Evolutionary conservation across 345 rosid genomes (phyloP).

Genomic region (Leavenworthia alabamica): DNA sequence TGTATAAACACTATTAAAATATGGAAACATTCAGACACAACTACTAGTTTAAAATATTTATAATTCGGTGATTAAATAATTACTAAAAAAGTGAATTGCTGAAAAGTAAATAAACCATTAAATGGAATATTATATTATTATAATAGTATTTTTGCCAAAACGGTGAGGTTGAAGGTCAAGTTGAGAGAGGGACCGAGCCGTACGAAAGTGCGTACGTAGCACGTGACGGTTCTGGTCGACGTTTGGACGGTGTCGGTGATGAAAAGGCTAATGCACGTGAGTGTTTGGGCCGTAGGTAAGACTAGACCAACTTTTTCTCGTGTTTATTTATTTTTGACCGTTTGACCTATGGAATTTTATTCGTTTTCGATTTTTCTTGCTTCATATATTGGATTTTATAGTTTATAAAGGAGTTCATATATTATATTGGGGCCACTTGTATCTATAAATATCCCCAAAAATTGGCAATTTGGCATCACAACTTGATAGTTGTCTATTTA

Average conservation of each 20-base stretch:
- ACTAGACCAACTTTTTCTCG: slow-evolving; percentile 11
- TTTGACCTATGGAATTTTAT: slow-evolving; percentile 4
- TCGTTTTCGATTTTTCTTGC: too few relatives aligned
- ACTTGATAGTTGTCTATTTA: slow-evolving; percentile 4
- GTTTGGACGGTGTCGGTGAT: slow-evolving; percentile 29
- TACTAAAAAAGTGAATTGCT: neutral
- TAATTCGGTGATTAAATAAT: slow-evolving; percentile 12
- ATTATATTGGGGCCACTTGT: too few relatives aligned
- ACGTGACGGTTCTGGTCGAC: slow-evolving; percentile 22
- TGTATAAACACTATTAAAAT: slow-evolving; percentile 12
- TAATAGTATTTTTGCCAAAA: slow-evolving; percentile 2
- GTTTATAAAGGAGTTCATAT: too few relatives aligned
- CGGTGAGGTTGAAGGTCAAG: slow-evolving; percentile 28
- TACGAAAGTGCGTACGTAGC: slow-evolving; percentile 17
- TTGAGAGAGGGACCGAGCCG: slow-evolving; percentile 1
- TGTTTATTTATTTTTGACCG: slow-evolving; percentile 7
- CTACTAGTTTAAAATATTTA: slow-evolving; percentile 5
- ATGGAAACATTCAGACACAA: slow-evolving; percentile 3
- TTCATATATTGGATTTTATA: too few relatives aligned
- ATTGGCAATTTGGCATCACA: slow-evolving; percentile 17
- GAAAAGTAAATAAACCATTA: slow-evolving; percentile 11
- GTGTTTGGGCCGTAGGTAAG: slow-evolving; percentile 10
- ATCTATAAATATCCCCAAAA: neutral
- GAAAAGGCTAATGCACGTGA: slow-evolving; percentile 23
- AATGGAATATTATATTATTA: neutral